Base-by-base conservation (phyloP, 768 basidiomycete genomes). In the Leucosporidium creatinivorum region DNA sequence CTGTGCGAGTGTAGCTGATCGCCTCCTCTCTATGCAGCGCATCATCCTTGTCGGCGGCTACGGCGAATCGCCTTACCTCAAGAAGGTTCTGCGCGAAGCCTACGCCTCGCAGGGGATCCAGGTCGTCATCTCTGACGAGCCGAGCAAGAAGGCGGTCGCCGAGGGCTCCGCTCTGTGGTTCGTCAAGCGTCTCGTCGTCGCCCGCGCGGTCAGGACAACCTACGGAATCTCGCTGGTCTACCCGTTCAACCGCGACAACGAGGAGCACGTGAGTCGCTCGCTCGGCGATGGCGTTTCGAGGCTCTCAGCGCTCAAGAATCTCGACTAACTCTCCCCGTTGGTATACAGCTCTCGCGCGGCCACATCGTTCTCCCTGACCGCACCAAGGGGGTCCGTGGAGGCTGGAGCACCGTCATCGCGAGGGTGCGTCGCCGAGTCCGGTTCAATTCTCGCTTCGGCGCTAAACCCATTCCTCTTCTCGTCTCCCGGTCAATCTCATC, bases 11-110 rank as follows among this genome's bases (percentile, higher is more conserved):
- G 1, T 21, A 31, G 1, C 51, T 25, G 8, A 5, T 26, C 28
- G 1, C 1, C 6, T n/a, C 9, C 8, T 30, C 51, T 58, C 1
- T 17, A 12, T 23, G 23, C 61, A 67, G 68, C 57, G 61, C 58
- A 60, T 69, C 26, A 28, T 69, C 18, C 65, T 69, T 39, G 33
- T 62, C 0, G 69, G 69, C 58, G 69, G 69, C 8, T 71, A 67
- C 48, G 63, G 63, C 31, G 66, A 71, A 25, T 65, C 66, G 10
- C 61, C 69, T 1, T 71, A 70, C 51, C 51, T 70, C 8, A 33
- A 67, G 19, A 23, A 25, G 5, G 59, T 63, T 0, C 52, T 71
- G 4, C 48, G 28, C 2, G 58, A 67, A 12, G 36, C 50, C 1
- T 65, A 65, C 61, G 33, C 26, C 9, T 25, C 47, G 7, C 26